Base-by-base conservation (phyloP, 257 asterid species). In the Lycium ferocissimum region DNA sequence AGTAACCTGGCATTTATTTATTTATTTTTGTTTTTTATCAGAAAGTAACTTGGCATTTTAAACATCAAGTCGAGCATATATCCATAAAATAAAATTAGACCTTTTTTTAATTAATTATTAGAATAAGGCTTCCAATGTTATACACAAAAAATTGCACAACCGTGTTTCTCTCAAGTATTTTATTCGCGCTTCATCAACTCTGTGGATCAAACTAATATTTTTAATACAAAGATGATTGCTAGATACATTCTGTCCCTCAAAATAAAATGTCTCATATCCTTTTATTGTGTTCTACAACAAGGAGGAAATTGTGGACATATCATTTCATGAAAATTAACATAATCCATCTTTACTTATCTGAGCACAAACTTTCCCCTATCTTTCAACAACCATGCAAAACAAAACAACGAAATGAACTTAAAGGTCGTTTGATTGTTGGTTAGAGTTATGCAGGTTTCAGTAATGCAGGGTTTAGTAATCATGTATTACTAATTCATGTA, bases 1-100 rank as follows among this genome's bases (percentile, higher is more conserved):
- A 67, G 75, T 67, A 67, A 35, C 75, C 37, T 69, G 76, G 49
- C 76, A 37, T 69, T 67, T 17, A 35, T 61, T 61, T 61, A 9
- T 61, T 61, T 26, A 4, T 9, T 59, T 40, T 61, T 56, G n/a
- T 56, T 61, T 61, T 20, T 61, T 3, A 61, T 22, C 37, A 61
- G 76, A 69, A 69, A 69, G 40, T 37, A 69, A 37, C 76, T 37
- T 69, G 76, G 76, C 76, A 69, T 33, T 37, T 37, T 69, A 40
- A 35, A 37, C 76, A 69, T 69, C 76, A 37, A 37, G 22, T 69
- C 37, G 76, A 37, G 47, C 49, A 69, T 18, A 37, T 9, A 35
- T 37, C 76, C 49, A 69, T 69, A 35, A 67, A 35, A 67, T 15
- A 35, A 35, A 67, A 35, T 67, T 26, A 67, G 49, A 67, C 13